A percentile compares a stretch with the other conserved stretches of the same genome.
Conservation (phyloP, 805 yeast genomes). For the Candida railenensis region DNA sequence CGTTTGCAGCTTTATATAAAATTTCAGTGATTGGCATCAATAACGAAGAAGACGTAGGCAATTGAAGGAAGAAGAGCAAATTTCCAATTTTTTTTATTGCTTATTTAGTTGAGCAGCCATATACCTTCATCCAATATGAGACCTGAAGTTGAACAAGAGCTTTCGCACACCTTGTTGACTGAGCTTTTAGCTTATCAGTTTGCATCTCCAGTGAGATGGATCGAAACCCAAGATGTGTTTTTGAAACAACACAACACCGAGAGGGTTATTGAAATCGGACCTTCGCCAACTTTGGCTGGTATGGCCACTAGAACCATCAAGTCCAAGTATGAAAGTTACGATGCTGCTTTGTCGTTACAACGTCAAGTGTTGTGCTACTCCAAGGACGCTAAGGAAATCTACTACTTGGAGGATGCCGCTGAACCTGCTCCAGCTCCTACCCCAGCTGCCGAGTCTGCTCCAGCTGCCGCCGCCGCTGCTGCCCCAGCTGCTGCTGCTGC, state of each 20-base stretch:
- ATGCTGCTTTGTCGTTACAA: constrained; percentile 90
- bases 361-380: constrained; percentile 96
- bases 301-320: constrained; percentile 97
- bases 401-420: constrained; percentile 84
- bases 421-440: constrained; percentile 24
- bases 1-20: not conserved
- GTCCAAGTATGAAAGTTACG: constrained; percentile 95
- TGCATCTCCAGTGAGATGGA: constrained; percentile 99
- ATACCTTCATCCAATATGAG: constrained; percentile 61
- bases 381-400: constrained; percentile 93
- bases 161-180: constrained; percentile 90
- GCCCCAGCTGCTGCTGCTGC: constrained; percentile 57
- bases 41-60: not conserved
- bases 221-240: constrained; percentile 98
- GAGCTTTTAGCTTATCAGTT: constrained; percentile 98
- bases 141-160: constrained; percentile 97
- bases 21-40: too few relatives aligned
- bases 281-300: constrained; percentile 97
- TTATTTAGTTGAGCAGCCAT: too few relatives aligned
- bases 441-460: constrained; percentile 36
- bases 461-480: constrained; percentile 56
- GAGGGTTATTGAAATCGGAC: constrained; percentile 97
- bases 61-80: too few relatives aligned
- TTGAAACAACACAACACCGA: constrained; percentile 92
- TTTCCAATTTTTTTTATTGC: too few relatives aligned